Percentiles rank a stretch among this genome's conserved stretches.
Evolutionary conservation across 164 flowering plant genomes (phyloP).

Genomic region (Nymphaea colorata): DNA sequence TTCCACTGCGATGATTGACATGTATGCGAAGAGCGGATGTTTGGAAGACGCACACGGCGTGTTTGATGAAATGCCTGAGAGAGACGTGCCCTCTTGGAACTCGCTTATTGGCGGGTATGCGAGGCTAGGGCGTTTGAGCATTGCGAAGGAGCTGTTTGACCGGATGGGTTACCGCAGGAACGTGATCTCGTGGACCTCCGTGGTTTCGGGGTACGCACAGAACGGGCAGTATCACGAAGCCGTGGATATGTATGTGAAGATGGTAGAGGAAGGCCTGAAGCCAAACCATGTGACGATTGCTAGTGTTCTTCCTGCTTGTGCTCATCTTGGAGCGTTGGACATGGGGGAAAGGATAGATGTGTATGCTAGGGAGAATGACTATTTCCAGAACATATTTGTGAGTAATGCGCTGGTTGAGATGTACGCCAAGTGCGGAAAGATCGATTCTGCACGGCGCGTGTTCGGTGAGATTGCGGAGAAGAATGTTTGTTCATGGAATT

Average conservation of each 20-base stretch:
- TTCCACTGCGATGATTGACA: constrained; percentile 49
- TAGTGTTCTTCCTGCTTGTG: constrained; percentile 82
- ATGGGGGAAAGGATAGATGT: constrained; percentile 54
- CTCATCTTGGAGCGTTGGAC: constrained; percentile 72
- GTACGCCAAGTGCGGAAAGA: constrained; percentile 72
- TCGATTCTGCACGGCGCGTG: constrained; percentile 38
- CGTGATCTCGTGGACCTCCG: constrained; percentile 76
- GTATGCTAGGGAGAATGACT: constrained; percentile 50
- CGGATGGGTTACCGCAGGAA: constrained; percentile 45
- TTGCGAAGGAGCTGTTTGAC: constrained; percentile 41
- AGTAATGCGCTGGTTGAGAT: constrained; percentile 64
- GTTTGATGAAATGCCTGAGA: constrained; percentile 50
- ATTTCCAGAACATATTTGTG: constrained; percentile 46
- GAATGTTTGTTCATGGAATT: constrained; percentile 72
- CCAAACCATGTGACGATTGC: constrained; percentile 75
- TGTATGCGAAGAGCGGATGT: constrained; percentile 62
- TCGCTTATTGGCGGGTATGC: constrained; percentile 59
- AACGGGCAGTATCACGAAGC: constrained; percentile 49
- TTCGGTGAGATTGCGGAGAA: constrained; percentile 52
- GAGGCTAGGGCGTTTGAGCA: constrained; percentile 41
- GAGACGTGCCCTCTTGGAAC: constrained; percentile 62
- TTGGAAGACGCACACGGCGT: constrained; percentile 26
- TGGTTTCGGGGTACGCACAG: constrained; percentile 75
- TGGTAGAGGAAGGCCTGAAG: constrained; percentile 41
- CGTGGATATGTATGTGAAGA: constrained; percentile 39